Conservation (phyloP, 2,329 filamentous ascomycete species). For the Xylaria polymorpha region DNA sequence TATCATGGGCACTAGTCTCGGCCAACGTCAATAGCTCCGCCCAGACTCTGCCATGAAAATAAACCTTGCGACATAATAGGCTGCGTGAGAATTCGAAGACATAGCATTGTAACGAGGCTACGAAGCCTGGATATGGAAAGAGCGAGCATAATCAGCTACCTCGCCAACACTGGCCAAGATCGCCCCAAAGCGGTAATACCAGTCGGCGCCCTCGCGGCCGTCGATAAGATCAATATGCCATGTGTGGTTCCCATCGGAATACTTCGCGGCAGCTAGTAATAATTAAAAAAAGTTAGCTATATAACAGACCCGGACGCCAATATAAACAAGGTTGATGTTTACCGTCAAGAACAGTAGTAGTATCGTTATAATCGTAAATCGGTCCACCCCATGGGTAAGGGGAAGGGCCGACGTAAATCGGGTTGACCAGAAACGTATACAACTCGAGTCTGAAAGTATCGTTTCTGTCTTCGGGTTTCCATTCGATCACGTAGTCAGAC, state of each 20-base stretch:
- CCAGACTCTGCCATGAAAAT: not conserved
- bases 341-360: conserved; percentile 28
- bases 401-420: conserved; percentile 18
- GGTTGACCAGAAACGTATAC: conserved; percentile 22
- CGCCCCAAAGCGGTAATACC: conserved; percentile 33
- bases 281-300: conserved; percentile 5
- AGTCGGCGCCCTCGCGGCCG: conserved; percentile 18
- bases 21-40: not conserved
- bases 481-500: conserved; percentile 23
- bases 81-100: not conserved
- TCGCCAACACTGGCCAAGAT: conserved; percentile 25
- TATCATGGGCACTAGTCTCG: not conserved
- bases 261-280: conserved; percentile 28
- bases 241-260: conserved; percentile 19
- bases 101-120: not conserved
- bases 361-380: conserved; percentile 28
- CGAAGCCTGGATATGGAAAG: conserved; percentile 24
- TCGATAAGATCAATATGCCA: conserved; percentile 33
- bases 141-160: conserved; percentile 28
- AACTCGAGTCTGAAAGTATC: conserved; percentile 31
- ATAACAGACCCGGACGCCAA: not conserved
- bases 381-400: conserved; percentile 8
- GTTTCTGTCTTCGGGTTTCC: conserved; percentile 14
- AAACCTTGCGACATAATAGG: not conserved
- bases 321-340: not conserved